Conservation (phyloP, 176 grass and related monocot genomes). For the Juncus effusus region DNA sequence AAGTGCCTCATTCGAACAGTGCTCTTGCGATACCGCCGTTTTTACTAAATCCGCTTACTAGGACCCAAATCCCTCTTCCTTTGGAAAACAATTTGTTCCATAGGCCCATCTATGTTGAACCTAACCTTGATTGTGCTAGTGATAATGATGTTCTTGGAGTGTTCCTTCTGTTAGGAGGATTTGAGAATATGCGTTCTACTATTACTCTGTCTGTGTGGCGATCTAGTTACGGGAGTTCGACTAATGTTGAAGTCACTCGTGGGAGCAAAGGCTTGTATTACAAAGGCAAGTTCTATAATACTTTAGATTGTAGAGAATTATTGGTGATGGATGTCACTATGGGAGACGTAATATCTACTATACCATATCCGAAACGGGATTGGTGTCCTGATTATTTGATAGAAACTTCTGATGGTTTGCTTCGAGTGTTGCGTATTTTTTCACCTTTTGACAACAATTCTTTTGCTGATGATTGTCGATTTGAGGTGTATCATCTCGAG, state of each 20-base stretch:
- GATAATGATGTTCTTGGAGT: too few relatives aligned
- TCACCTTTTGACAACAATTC: neutral
- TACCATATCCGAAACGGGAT: neutral
- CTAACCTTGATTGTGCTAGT: neutral
- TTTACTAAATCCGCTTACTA: conserved; percentile 11
- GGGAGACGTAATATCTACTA: neutral
- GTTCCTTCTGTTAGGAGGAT: too few relatives aligned
- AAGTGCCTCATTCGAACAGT: neutral
- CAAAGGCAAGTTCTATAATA: neutral
- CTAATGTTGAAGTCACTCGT: neutral
- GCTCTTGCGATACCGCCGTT: neutral
- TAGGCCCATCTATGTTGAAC: conserved; percentile 5
- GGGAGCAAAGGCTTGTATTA: neutral
- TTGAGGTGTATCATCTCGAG: neutral
- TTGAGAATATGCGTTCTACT: too few relatives aligned
- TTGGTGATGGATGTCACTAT: neutral
- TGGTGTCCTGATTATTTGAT: neutral
- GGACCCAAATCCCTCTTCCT: neutral
- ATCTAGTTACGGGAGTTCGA: too few relatives aligned
- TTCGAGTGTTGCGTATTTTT: neutral
- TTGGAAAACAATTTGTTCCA: neutral
- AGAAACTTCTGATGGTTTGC: neutral
- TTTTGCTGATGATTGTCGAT: neutral
- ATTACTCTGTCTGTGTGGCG: too few relatives aligned
- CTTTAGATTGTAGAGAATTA: neutral